These are phyloP conservation scores for Meyerozyma carpophila DNA, from an alignment of 1,139 yeast species.

Conservation along the genomic window DNA sequence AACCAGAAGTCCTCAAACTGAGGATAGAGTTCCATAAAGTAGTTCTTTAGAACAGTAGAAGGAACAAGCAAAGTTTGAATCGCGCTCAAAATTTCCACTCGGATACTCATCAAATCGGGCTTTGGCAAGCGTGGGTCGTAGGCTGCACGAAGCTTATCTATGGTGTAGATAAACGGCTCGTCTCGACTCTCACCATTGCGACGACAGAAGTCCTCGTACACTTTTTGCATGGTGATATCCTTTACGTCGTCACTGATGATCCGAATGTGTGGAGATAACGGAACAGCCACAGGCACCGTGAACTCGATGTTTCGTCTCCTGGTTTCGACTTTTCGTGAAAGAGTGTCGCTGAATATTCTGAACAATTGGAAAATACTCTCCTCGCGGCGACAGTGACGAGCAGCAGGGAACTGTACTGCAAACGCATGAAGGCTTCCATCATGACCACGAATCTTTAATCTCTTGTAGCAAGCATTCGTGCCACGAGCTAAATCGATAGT, in stretches of 20 bases:
- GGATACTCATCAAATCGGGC: constrained; percentile 83
- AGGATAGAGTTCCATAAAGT: constrained; percentile 57
- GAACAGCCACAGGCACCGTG: constrained; percentile 88
- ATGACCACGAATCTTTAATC: constrained; percentile 86
- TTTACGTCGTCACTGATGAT: constrained; percentile 80
- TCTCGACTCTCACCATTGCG: constrained; percentile 73
- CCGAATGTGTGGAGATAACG: constrained; percentile 91
- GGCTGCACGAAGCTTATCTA: constrained; percentile 85
- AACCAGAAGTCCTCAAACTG: constrained; percentile 94
- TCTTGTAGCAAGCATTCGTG: constrained; percentile 85
- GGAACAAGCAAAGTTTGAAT: constrained; percentile 88
- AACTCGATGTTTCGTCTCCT: constrained; percentile 82
- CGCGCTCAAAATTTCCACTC: constrained; percentile 86
- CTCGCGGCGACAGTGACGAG: constrained; percentile 94
- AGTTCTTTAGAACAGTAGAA: constrained; percentile 71
- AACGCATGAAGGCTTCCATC: constrained; percentile 90
- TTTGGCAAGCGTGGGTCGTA: constrained; percentile 89
- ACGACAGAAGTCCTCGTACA: constrained; percentile 86
- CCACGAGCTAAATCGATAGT: constrained; percentile 86
- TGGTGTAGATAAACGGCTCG: constrained; percentile 82
- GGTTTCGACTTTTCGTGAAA: constrained; percentile 78
- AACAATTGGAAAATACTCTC: constrained; percentile 90
- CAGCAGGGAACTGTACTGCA: constrained; percentile 97
- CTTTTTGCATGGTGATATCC: constrained; percentile 74
- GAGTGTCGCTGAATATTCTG: constrained; percentile 77